These are phyloP conservation scores for Cyberlindnera mississippiensis DNA, from an alignment of 805 yeast species.

Conservation along the genomic window DNA sequence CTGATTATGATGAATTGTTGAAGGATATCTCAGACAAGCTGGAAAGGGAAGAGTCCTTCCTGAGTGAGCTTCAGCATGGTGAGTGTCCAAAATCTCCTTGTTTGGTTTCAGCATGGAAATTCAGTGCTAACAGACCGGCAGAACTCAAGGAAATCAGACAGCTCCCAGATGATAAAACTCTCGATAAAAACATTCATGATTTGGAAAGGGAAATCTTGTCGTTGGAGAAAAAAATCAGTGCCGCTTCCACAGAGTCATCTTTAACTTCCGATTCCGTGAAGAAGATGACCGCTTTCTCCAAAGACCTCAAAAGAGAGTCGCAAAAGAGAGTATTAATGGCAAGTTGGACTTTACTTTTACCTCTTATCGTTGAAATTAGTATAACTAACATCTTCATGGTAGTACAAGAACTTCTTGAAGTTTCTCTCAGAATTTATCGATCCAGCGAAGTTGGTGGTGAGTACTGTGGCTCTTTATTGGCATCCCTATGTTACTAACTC, in stretches of 20 bases:
- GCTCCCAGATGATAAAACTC: slow-evolving; percentile 16
- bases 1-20: slow-evolving; percentile 1
- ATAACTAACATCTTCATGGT: background rate
- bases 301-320: slow-evolving; percentile 13
- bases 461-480: slow-evolving; percentile 1
- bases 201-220: slow-evolving; percentile 5
- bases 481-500: background rate
- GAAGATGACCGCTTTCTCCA: slow-evolving; percentile 1
- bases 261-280: slow-evolving; percentile 11
- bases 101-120: background rate
- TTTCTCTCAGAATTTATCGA: slow-evolving; percentile 22
- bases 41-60: slow-evolving; percentile 3
- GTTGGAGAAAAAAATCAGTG: slow-evolving; percentile 5
- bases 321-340: slow-evolving; percentile 18
- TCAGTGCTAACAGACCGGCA: slow-evolving; percentile 1
- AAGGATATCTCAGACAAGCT: slow-evolving; percentile 2
- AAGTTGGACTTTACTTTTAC: background rate
- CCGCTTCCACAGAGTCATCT: slow-evolving; percentile 2
- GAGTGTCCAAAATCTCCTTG: background rate
- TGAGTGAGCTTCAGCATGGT: background rate
- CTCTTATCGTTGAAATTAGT: background rate
- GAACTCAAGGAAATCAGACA: slow-evolving; percentile 11
- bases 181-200: slow-evolving; percentile 1
- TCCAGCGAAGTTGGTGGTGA: slow-evolving; percentile 15
- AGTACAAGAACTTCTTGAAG: slow-evolving; percentile 18